phyloP scores from a whole-genome alignment of 768 basidiomycete genomes.

The Tulasnella calospora region DNA sequence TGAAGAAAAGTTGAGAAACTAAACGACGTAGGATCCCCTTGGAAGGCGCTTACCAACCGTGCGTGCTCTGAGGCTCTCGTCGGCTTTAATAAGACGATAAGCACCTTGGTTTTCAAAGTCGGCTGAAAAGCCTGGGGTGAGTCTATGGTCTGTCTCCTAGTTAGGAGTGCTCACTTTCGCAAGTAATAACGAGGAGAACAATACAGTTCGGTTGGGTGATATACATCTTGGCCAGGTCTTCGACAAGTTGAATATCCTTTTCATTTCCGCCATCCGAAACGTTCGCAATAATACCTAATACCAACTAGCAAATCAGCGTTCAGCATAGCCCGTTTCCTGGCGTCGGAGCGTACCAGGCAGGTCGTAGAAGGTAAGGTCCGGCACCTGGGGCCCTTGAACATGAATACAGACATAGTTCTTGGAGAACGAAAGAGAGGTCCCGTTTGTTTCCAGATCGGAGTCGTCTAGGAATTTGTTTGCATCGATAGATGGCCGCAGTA shows the following conservation, averaged over 20 bases:
- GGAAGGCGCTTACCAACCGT: slow-evolving; percentile 43
- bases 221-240: slow-evolving; percentile 21
- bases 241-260: slow-evolving; percentile 22
- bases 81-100: slow-evolving; percentile 53
- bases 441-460: background rate
- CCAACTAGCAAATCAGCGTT: background rate
- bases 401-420: slow-evolving; percentile 48
- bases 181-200: slow-evolving; percentile 26
- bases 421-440: slow-evolving; percentile 40
- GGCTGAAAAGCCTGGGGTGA: slow-evolving; percentile 41
- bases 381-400: slow-evolving; percentile 44
- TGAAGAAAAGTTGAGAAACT: too few species aligned
- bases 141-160: background rate
- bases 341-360: slow-evolving; percentile 28
- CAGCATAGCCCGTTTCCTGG: background rate
- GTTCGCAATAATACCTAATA: slow-evolving; percentile 26
- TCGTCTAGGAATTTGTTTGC: slow-evolving; percentile 11
- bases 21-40: too few species aligned
- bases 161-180: slow-evolving; percentile 20
- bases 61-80: slow-evolving; percentile 58
- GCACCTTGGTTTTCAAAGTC: slow-evolving; percentile 79
- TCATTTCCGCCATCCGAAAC: slow-evolving; percentile 18
- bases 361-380: slow-evolving; percentile 35
- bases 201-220: background rate
- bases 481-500: slow-evolving; percentile 26